Conservation (phyloP, 2,329 filamentous ascomycete genomes). For the Bipolaris oryzae region DNA sequence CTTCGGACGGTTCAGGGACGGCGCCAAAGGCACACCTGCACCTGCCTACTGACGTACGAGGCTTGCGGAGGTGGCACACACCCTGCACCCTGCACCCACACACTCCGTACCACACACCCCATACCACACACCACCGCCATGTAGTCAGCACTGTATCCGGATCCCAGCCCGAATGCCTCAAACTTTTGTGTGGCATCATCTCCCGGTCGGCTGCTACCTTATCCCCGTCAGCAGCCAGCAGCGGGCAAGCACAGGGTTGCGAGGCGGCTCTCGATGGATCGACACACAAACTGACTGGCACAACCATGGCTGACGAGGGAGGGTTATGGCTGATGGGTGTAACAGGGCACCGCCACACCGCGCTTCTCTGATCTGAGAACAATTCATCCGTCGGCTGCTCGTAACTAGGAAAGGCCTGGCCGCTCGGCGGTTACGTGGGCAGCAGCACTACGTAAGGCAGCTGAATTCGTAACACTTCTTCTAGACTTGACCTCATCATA, state of each 20-base stretch:
- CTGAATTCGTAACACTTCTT: constrained; percentile 11
- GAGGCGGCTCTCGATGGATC: not conserved
- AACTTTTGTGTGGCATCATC: not conserved
- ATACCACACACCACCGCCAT: not conserved
- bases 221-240: not conserved
- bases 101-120: no score
- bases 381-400: constrained; percentile 5
- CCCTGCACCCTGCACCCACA: not conserved
- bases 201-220: not conserved
- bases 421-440: constrained; percentile 13
- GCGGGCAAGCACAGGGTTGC: not conserved
- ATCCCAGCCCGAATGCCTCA: not conserved
- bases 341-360: constrained; percentile 13
- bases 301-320: constrained; percentile 2
- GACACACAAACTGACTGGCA: not conserved
- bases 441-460: constrained; percentile 11
- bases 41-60: not conserved
- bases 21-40: not conserved
- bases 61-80: not conserved
- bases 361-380: not conserved
- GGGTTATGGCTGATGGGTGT: not conserved
- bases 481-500: constrained; percentile 20
- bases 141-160: not conserved
- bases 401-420: not conserved
- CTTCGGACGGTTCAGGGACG: not conserved